Conservation (phyloP, 768 basidiomycete genomes). For the Serendipita sp. region DNA sequence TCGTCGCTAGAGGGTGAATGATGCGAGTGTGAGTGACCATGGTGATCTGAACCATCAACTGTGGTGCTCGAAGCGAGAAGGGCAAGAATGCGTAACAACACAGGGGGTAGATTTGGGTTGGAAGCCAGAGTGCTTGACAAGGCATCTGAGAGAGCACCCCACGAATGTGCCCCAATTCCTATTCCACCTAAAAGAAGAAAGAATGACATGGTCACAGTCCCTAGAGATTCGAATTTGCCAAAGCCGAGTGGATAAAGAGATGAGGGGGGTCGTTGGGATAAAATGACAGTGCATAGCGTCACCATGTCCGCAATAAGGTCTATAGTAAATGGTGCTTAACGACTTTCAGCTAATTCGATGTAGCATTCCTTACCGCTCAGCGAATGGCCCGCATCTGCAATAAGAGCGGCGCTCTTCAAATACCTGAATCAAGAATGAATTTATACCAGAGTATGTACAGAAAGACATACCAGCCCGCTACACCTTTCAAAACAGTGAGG, state of each 20-base stretch:
- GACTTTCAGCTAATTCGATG: slow-evolving; percentile 5
- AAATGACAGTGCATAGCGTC: slow-evolving; percentile 73
- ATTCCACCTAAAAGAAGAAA: slow-evolving; percentile 72
- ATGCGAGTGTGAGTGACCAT: slow-evolving; percentile 34
- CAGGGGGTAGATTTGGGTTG: slow-evolving; percentile 33
- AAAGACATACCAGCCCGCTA: slow-evolving; percentile 66
- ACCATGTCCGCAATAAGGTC: slow-evolving; percentile 85
- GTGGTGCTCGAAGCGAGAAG: not conserved
- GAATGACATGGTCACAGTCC: slow-evolving; percentile 78
- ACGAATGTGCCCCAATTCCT: slow-evolving; percentile 47
- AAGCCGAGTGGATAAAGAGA: slow-evolving; percentile 61
- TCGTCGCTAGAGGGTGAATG: slow-evolving; percentile 20
- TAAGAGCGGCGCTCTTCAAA: slow-evolving; percentile 70
- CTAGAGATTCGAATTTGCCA: slow-evolving; percentile 89
- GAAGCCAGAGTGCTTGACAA: slow-evolving; percentile 47
- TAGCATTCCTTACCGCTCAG: slow-evolving; percentile 45
- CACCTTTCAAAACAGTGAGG: slow-evolving; percentile 69
- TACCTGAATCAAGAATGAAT: slow-evolving; percentile 12
- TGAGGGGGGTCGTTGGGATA: slow-evolving; percentile 70
- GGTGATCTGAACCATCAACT: slow-evolving; percentile 20
- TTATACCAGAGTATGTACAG: not conserved
- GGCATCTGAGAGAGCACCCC: slow-evolving; percentile 60
- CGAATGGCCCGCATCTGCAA: slow-evolving; percentile 91
- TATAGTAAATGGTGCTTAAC: slow-evolving; percentile 16
- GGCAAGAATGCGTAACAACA: not conserved